These are phyloP conservation scores for Triticum monococcum DNA, from an alignment of 176 grass and related monocot species.

Conservation along the genomic window DNA sequence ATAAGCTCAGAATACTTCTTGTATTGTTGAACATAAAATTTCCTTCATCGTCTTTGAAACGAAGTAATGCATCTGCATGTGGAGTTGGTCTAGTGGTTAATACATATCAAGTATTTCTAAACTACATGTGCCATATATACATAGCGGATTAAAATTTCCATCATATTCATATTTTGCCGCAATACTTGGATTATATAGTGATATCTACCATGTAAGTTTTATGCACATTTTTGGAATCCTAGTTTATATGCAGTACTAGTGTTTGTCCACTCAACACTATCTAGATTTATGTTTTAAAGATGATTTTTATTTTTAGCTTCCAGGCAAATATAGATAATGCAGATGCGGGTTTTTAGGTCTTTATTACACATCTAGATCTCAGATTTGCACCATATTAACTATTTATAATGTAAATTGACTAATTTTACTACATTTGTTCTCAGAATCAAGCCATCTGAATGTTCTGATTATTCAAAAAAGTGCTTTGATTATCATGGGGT, in stretches of 20 bases:
- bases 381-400: background rate
- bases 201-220: background rate
- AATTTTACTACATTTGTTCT: background rate
- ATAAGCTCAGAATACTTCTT: conserved; percentile 44
- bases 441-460: background rate
- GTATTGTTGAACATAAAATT: background rate
- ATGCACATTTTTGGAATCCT: background rate
- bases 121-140: background rate
- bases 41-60: conserved; percentile 25
- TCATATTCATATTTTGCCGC: background rate
- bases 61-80: conserved; percentile 27
- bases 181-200: background rate
- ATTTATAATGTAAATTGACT: background rate
- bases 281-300: background rate
- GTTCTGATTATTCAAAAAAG: background rate
- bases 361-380: background rate
- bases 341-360: background rate
- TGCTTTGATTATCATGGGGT: background rate
- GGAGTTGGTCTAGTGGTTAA: background rate
- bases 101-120: background rate
- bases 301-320: background rate
- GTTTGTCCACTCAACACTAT: background rate
- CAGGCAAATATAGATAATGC: background rate
- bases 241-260: background rate
- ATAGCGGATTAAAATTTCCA: background rate